phyloP scores from a whole-genome alignment of 352 stramenopile species.

The Phytophthora citricola region DNA sequence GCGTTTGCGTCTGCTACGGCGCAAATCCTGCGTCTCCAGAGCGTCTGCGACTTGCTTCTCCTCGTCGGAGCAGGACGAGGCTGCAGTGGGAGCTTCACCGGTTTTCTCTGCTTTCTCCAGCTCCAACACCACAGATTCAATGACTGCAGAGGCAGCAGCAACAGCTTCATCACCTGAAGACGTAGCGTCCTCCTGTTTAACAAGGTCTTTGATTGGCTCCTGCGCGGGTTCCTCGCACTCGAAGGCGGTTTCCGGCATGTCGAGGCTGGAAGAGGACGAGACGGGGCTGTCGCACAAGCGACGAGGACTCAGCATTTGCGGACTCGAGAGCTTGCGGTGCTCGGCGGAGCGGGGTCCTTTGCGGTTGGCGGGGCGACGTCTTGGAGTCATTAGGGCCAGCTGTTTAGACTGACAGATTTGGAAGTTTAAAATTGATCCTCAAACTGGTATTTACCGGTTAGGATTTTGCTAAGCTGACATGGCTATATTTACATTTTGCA shows the following conservation, averaged over 20 bases:
- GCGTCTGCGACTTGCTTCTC: slow-evolving; percentile 9
- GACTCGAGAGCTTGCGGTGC: slow-evolving; percentile 26
- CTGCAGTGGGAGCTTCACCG: not conserved
- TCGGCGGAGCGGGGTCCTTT: slow-evolving; percentile 27
- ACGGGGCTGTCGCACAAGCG: not conserved
- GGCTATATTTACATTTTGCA: no score
- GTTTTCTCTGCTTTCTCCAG: not conserved
- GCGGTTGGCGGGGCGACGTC: slow-evolving; percentile 27
- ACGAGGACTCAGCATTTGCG: slow-evolving; percentile 19
- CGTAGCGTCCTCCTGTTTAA: not conserved
- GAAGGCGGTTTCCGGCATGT: slow-evolving; percentile 4
- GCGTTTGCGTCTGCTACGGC: slow-evolving; percentile 34
- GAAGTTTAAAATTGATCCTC: slow-evolving; percentile 14
- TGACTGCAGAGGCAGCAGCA: not conserved
- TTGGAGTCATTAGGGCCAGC: slow-evolving; percentile 13
- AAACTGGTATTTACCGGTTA: no score
- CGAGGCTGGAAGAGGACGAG: not conserved
- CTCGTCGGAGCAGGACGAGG: slow-evolving; percentile 25
- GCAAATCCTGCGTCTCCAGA: not conserved
- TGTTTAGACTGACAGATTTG: slow-evolving; percentile 1
- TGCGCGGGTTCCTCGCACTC: not conserved
- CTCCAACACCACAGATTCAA: slow-evolving; percentile 10
- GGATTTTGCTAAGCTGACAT: no score
- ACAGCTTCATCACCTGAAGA: not conserved
- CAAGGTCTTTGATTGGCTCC: not conserved